These are phyloP conservation scores for Groenewaldozyma auringiensis DNA, from an alignment of 1,139 yeast species.

Conservation along the genomic window DNA sequence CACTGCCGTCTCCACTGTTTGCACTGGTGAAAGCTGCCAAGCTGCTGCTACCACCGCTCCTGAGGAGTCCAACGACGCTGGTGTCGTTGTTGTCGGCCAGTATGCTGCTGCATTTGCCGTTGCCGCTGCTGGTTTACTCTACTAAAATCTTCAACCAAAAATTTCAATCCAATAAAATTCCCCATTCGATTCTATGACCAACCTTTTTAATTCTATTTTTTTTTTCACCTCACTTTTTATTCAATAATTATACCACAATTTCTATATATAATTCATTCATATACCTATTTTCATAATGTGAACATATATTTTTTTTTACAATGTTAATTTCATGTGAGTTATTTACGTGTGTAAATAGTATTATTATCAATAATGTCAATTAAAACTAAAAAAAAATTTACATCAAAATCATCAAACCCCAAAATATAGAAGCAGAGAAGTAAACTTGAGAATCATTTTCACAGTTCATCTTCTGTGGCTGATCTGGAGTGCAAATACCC, in stretches of 20 bases:
- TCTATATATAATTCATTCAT: too few relatives aligned
- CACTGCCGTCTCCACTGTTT: neutral
- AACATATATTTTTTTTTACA: too few relatives aligned
- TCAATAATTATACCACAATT: too few relatives aligned
- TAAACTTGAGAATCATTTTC: slow-evolving; percentile 37
- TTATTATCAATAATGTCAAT: neutral
- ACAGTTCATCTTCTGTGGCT: slow-evolving; percentile 30
- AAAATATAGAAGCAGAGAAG: slow-evolving; percentile 43
- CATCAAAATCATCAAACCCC: slow-evolving; percentile 43
- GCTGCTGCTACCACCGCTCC: neutral
- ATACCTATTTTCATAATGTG: too few relatives aligned
- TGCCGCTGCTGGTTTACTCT: neutral
- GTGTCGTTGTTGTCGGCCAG: neutral
- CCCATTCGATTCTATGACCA: too few relatives aligned
- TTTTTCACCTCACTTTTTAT: too few relatives aligned
- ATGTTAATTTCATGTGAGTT: too few relatives aligned
- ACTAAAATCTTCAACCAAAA: too few relatives aligned
- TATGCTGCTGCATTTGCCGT: neutral
- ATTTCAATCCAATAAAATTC: too few relatives aligned
- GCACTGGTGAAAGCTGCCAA: neutral
- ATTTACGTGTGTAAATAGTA: too few relatives aligned
- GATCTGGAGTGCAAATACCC: slow-evolving; percentile 42
- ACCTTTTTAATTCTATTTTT: too few relatives aligned
- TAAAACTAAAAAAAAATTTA: neutral
- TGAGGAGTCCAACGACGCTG: neutral